A percentile compares a stretch with the other conserved stretches of the same genome.
phyloP scores from a whole-genome alignment of 306 rosid species.

The Citrullus amarus region DNA sequence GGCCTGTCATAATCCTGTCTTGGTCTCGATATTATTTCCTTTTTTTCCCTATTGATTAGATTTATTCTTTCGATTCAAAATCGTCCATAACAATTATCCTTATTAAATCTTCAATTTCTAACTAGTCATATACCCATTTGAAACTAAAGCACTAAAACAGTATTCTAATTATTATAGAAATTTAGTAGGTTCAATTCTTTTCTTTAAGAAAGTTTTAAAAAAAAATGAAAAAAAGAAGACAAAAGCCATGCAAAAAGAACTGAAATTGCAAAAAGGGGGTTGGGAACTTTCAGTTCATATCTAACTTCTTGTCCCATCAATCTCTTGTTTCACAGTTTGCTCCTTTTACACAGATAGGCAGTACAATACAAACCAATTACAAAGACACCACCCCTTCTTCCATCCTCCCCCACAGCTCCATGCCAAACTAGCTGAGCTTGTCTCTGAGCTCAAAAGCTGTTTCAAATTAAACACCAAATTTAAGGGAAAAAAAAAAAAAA shows the following conservation, averaged over 20 bases:
- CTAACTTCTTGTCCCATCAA: slow-evolving; percentile 44
- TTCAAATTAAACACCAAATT: neutral
- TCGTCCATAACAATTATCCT: too few relatives aligned
- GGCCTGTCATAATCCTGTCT: too few relatives aligned
- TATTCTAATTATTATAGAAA: neutral
- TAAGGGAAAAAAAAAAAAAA: slow-evolving; percentile 20
- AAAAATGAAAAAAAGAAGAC: neutral
- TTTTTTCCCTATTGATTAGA: too few relatives aligned
- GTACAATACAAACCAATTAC: slow-evolving; percentile 18
- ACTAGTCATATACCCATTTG: too few relatives aligned
- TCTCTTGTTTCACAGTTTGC: slow-evolving; percentile 9
- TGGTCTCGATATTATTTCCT: too few relatives aligned
- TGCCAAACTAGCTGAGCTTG: slow-evolving; percentile 77
- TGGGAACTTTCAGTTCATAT: slow-evolving; percentile 49
- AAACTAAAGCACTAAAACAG: neutral
- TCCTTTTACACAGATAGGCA: neutral
- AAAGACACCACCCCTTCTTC: slow-evolving; percentile 7
- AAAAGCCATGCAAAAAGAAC: slow-evolving; percentile 41
- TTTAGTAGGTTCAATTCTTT: neutral
- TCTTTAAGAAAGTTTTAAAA: neutral
- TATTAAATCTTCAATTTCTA: too few relatives aligned
- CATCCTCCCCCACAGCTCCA: slow-evolving; percentile 25
- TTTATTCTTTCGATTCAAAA: too few relatives aligned
- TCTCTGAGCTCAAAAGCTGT: slow-evolving; percentile 66
- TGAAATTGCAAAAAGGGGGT: slow-evolving; percentile 23